Percentiles rank a stretch among this genome's conserved stretches.
phyloP scores from a whole-genome alignment of 2,329 filamentous ascomycete genomes.

The Epichloe amarillans region DNA sequence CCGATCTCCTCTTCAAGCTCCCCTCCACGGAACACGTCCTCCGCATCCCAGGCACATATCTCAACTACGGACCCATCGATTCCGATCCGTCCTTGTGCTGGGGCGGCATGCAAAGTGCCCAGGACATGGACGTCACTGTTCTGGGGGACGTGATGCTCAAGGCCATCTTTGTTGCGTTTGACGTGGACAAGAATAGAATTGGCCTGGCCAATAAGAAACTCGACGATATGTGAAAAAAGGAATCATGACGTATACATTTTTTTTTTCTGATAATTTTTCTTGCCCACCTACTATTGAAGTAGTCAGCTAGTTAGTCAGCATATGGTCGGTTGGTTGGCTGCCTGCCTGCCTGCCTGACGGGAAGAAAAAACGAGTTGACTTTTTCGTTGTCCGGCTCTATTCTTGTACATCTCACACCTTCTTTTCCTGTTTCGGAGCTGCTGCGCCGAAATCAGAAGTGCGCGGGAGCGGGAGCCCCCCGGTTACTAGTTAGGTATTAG shows the following conservation, averaged over 20 bases:
- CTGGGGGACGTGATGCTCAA: constrained; percentile 73
- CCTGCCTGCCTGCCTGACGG: no score
- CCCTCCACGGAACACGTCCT: constrained; percentile 35
- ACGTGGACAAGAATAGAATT: constrained; percentile 28
- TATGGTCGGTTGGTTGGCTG: no score
- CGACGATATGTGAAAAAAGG: constrained; percentile 7
- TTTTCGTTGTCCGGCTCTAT: not conserved
- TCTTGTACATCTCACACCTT: not conserved
- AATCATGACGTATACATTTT: not conserved
- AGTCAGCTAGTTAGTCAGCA: no score
- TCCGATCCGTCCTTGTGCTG: constrained; percentile 47
- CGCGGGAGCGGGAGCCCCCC: not conserved
- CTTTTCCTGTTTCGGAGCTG: not conserved
- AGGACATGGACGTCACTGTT: constrained; percentile 41
- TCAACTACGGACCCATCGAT: constrained; percentile 40
- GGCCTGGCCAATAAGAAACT: constrained; percentile 33
- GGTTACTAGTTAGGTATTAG: not conserved
- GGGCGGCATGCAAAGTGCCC: constrained; percentile 57
- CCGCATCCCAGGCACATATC: constrained; percentile 38
- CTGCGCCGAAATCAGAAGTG: not conserved
- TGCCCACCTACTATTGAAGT: not conserved
- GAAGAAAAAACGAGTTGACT: no score
- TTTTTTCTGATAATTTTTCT: not conserved
- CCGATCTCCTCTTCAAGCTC: constrained; percentile 42
- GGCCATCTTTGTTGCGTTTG: constrained; percentile 61